Conservation (phyloP, 2,329 filamentous ascomycete genomes). For the Aspergillus novofumigatus region DNA sequence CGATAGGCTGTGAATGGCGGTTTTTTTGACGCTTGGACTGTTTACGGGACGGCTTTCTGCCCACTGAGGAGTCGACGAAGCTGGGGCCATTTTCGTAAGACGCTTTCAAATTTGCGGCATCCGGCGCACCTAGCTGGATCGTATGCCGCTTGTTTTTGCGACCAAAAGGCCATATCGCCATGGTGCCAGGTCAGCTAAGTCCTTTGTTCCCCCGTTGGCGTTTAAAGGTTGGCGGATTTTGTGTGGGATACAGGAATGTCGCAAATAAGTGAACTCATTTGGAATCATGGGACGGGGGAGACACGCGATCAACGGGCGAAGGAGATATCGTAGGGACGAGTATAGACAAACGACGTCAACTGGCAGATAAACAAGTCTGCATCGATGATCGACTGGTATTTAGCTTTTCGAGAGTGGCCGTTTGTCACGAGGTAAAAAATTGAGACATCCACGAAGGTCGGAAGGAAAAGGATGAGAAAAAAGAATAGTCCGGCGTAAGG, state of each 20-base stretch:
- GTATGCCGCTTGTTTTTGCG: constrained; percentile 66
- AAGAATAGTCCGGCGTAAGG: not conserved
- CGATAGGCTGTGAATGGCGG: constrained; percentile 24
- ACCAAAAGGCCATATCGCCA: constrained; percentile 82
- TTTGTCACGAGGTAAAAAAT: not conserved
- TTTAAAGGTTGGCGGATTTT: constrained; percentile 18
- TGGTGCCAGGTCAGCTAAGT: constrained; percentile 35
- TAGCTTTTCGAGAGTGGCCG: not conserved
- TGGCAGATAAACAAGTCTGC: not conserved
- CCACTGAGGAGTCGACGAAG: constrained; percentile 22
- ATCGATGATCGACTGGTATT: not conserved
- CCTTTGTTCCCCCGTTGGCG: constrained; percentile 12
- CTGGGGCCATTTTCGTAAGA: constrained; percentile 29
- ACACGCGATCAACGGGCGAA: constrained; percentile 12
- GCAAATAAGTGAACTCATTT: constrained; percentile 25
- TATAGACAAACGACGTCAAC: constrained; percentile 1
- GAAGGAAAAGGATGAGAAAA: not conserved
- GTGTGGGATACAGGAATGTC: constrained; percentile 13
- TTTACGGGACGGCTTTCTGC: constrained; percentile 31
- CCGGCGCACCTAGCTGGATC: constrained; percentile 53
- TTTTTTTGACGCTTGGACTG: constrained; percentile 32
- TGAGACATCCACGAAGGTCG: not conserved
- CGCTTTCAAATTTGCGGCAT: constrained; percentile 34
- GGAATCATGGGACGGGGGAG: constrained; percentile 11
- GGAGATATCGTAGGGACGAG: not conserved